Conservation (phyloP, 495 filamentous ascomycete species). For the Talaromyces stipitatus region DNA sequence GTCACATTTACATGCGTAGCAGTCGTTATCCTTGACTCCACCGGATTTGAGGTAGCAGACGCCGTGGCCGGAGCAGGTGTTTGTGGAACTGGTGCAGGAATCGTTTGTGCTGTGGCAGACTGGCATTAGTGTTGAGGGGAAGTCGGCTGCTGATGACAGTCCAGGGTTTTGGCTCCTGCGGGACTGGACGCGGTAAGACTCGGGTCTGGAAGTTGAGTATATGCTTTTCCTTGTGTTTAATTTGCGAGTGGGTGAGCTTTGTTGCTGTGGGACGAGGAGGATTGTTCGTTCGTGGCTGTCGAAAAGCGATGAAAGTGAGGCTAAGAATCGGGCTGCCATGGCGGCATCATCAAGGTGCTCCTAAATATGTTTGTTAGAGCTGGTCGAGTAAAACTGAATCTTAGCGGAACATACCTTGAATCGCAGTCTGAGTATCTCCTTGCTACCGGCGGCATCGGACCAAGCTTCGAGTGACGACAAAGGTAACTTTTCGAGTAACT, state of each 20-base stretch:
- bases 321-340: background rate
- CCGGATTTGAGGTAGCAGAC: conserved; percentile 55
- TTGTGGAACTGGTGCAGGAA: conserved; percentile 54
- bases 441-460: background rate
- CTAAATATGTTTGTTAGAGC: background rate
- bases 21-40: conserved; percentile 36
- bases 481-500: background rate
- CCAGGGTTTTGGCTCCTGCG: background rate
- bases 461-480: background rate
- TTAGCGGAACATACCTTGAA: background rate
- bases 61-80: conserved; percentile 71
- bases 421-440: background rate
- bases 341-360: background rate
- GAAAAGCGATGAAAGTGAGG: background rate
- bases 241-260: background rate
- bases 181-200: background rate
- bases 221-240: background rate
- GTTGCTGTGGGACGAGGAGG: background rate
- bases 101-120: conserved; percentile 58
- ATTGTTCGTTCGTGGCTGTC: background rate
- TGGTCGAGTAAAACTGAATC: background rate
- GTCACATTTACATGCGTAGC: conserved; percentile 74
- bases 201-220: background rate
- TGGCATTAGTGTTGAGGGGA: conserved; percentile 20
- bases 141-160: background rate